Percentiles rank a stretch among this genome's conserved stretches.
Evolutionary conservation across 208 protist genomes (phyloP).

Genomic region (Endotrypanum monterogeii): DNA sequence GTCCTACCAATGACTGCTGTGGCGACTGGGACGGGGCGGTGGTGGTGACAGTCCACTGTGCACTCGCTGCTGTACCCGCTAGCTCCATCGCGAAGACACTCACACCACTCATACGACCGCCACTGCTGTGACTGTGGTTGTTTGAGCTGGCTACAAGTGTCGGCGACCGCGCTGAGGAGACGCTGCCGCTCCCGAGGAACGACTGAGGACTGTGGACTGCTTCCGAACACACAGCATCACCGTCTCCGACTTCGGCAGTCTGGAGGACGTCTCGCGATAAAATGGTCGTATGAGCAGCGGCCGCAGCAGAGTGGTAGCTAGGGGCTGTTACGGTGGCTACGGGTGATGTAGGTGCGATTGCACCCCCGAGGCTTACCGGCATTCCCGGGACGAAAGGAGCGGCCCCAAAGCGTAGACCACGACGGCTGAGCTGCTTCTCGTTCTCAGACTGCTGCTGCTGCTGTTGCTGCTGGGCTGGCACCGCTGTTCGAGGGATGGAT

Average conservation of each 20-base stretch:
- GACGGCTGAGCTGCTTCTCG: conserved; percentile 16
- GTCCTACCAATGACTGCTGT: not conserved
- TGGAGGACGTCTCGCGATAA: not conserved
- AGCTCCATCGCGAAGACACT: not conserved
- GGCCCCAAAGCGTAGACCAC: conserved; percentile 10
- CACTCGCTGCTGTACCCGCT: not conserved
- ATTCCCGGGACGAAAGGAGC: conserved; percentile 4
- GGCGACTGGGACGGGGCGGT: not conserved
- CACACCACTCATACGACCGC: not conserved
- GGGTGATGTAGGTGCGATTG: no score
- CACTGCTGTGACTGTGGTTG: conserved; percentile 1
- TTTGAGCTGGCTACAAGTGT: not conserved
- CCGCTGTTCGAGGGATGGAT: not conserved
- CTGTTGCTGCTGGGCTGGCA: not conserved
- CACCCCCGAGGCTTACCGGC: not conserved
- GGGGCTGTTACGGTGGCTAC: not conserved
- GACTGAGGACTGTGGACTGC: conserved; percentile 2
- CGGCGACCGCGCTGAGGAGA: not conserved
- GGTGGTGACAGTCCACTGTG: not conserved
- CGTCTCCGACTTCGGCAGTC: not conserved
- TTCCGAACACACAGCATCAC: not conserved
- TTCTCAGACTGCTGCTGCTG: conserved; percentile 8
- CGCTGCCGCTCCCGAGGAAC: not conserved
- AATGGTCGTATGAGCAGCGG: no score
- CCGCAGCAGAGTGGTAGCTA: not conserved